phyloP scores from a whole-genome alignment of 495 filamentous ascomycete genomes.

The Parathielavia appendiculata region DNA sequence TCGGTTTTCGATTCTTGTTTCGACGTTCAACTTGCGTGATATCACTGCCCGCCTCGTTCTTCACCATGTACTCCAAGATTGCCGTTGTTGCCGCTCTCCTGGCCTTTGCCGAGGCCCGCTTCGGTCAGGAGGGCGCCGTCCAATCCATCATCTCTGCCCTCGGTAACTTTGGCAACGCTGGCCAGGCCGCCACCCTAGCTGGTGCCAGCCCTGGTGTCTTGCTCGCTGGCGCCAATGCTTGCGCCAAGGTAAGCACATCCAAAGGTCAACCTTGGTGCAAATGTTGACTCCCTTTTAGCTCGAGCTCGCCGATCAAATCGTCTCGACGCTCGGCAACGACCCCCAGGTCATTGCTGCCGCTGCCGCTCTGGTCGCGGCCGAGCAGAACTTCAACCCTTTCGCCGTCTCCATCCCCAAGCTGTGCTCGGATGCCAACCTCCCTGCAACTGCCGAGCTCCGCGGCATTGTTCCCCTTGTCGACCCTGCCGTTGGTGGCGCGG shows the following conservation, averaged over 20 bases:
- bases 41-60: constrained; percentile 7
- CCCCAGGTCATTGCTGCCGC: constrained; percentile 51
- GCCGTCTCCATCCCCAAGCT: constrained; percentile 49
- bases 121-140: constrained; percentile 49
- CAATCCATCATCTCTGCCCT: constrained; percentile 42
- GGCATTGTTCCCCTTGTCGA: constrained; percentile 59
- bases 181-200: constrained; percentile 51
- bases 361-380: constrained; percentile 54
- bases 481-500: constrained; percentile 49
- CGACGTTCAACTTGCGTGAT: constrained; percentile 24
- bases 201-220: constrained; percentile 49
- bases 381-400: constrained; percentile 66
- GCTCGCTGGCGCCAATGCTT: constrained; percentile 53
- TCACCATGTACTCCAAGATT: constrained; percentile 46
- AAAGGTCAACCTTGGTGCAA: background rate
- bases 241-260: constrained; percentile 43
- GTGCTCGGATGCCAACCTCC: constrained; percentile 53
- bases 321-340: constrained; percentile 49
- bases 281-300: constrained; percentile 39
- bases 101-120: constrained; percentile 50
- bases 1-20: constrained; percentile 36
- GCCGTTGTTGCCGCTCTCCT: constrained; percentile 39
- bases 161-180: constrained; percentile 44
- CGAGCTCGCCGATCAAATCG: constrained; percentile 52
- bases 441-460: constrained; percentile 50